A percentile compares a stretch with the other conserved stretches of the same genome.
These are phyloP conservation scores for Rosellinia necatrix DNA, from an alignment of 2,329 filamentous ascomycete species.

Conservation along the genomic window DNA sequence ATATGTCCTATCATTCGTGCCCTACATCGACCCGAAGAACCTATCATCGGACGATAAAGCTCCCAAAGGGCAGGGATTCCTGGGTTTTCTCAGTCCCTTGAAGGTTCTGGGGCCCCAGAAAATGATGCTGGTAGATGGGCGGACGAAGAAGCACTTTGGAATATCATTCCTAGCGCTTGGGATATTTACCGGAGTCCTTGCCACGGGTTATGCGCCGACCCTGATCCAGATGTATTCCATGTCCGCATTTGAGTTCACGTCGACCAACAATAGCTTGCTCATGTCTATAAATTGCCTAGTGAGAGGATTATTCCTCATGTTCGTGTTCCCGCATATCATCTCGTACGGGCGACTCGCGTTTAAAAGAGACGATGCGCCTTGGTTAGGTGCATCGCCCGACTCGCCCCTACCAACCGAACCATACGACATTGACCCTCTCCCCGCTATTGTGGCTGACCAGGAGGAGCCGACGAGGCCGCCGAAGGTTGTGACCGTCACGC, in stretches of 20 bases:
- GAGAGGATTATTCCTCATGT: slow-evolving; percentile 35
- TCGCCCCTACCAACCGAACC: slow-evolving; percentile 29
- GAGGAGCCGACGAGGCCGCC: slow-evolving; percentile 32
- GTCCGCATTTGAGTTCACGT: slow-evolving; percentile 29
- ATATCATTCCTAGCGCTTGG: slow-evolving; percentile 31
- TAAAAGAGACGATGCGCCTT: slow-evolving; percentile 7
- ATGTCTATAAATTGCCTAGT: slow-evolving; percentile 30
- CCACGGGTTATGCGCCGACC: slow-evolving; percentile 32
- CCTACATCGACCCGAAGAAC: slow-evolving; percentile 33
- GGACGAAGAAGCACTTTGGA: slow-evolving; percentile 28
- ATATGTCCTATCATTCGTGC: slow-evolving; percentile 28
- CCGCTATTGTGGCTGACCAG: slow-evolving; percentile 11
- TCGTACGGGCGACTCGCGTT: slow-evolving; percentile 28
- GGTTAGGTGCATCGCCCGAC: slow-evolving; percentile 14
- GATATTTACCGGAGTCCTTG: slow-evolving; percentile 32
- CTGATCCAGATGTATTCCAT: slow-evolving; percentile 37
- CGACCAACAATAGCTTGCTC: slow-evolving; percentile 32
- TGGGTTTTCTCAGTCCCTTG: slow-evolving; percentile 25
- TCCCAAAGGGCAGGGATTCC: slow-evolving; percentile 20
- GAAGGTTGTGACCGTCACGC: slow-evolving; percentile 18
- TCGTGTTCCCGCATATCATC: slow-evolving; percentile 37
- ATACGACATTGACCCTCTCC: slow-evolving; percentile 28
- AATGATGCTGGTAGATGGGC: slow-evolving; percentile 28
- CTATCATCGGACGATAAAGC: slow-evolving; percentile 22
- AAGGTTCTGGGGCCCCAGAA: slow-evolving; percentile 28